Conservation (phyloP, 495 filamentous ascomycete species). For the Talaromyces stipitatus region DNA sequence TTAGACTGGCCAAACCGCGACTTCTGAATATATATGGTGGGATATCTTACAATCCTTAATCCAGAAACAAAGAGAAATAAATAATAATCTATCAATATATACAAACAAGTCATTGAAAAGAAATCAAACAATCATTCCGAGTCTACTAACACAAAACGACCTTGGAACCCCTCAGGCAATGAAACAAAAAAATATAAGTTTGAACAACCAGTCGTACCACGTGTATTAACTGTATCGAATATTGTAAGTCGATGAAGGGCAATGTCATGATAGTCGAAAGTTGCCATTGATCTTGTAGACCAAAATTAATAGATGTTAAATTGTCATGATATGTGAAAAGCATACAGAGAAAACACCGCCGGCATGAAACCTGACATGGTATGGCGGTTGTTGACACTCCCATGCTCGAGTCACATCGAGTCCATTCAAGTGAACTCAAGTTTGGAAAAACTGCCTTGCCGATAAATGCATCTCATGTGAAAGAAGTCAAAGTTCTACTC, state of each 20-base stretch:
- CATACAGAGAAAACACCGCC: background rate
- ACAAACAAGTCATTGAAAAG: background rate
- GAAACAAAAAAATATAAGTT: background rate
- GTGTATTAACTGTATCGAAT: background rate
- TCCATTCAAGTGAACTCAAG: background rate
- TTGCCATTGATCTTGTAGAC: background rate
- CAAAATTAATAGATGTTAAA: background rate
- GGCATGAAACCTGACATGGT: background rate
- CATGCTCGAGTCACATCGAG: background rate
- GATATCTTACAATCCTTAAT: background rate
- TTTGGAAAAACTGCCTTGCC: background rate
- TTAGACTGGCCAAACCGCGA: background rate
- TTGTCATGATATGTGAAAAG: background rate
- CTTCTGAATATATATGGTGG: background rate
- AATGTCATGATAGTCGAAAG: background rate
- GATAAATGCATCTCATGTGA: background rate
- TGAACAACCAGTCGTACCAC: background rate
- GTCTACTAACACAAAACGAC: slow-evolving; percentile 2
- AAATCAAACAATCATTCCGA: background rate
- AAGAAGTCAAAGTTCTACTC: background rate
- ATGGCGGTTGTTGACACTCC: background rate
- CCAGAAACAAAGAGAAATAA: background rate
- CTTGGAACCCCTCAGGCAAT: background rate
- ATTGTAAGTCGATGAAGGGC: background rate
- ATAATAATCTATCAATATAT: slow-evolving; percentile 1